Percentiles rank a stretch among this genome's conserved stretches.
phyloP scores from a whole-genome alignment of 164 flowering plant genomes.

The Berberis vulgaris region DNA sequence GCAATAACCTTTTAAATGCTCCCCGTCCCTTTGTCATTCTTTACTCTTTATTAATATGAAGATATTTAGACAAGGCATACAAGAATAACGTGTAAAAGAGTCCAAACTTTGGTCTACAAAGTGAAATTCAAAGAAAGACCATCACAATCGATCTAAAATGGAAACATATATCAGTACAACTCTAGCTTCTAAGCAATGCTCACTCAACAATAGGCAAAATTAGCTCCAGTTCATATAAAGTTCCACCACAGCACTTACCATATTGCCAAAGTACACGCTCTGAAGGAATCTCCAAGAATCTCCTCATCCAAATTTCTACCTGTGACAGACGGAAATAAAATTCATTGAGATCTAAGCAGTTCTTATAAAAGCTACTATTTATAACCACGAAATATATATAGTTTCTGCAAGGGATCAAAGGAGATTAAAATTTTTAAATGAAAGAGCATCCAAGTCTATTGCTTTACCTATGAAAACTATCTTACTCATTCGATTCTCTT shows the following conservation, averaged over 20 bases:
- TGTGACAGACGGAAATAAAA: constrained; percentile 8
- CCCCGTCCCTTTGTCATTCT: too few relatives aligned
- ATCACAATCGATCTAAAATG: not conserved
- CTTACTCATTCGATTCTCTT: constrained; percentile 50
- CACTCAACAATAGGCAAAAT: not conserved
- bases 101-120: too few relatives aligned
- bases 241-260: constrained; percentile 1
- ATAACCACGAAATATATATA: not conserved
- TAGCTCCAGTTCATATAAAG: not conserved
- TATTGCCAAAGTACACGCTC: constrained; percentile 23
- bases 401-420: not conserved
- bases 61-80: not conserved
- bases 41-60: too few relatives aligned
- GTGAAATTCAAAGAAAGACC: not conserved
- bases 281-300: constrained; percentile 38
- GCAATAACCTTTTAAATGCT: too few relatives aligned
- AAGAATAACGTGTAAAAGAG: not conserved
- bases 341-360: not conserved
- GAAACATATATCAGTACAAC: not conserved
- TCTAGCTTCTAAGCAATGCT: not conserved
- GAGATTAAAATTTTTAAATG: not conserved
- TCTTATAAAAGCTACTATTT: not conserved
- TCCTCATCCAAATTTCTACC: constrained; percentile 47
- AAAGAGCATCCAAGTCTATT: not conserved
- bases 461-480: constrained; percentile 78